phyloP scores from a whole-genome alignment of 257 asterid genomes.

The Anisodus acutangulus region DNA sequence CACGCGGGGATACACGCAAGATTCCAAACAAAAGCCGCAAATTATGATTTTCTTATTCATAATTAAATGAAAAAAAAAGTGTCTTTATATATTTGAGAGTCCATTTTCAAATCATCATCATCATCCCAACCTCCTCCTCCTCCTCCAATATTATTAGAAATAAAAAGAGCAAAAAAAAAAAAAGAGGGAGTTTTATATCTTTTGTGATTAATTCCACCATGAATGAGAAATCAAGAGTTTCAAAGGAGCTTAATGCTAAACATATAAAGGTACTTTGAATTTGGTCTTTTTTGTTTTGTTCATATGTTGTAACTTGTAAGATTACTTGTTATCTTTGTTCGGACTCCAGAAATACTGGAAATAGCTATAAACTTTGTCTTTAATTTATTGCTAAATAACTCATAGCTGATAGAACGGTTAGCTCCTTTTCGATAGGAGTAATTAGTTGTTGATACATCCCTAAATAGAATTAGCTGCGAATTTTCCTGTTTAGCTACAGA shows the following conservation, averaged over 20 bases:
- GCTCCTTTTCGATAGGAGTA: too few relatives aligned
- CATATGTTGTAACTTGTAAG: not conserved
- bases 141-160: too few relatives aligned
- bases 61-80: not conserved
- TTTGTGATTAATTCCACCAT: slow-evolving; percentile 29
- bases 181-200: slow-evolving; percentile 14
- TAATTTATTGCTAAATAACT: not conserved
- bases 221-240: slow-evolving; percentile 48
- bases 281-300: not conserved
- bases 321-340: not conserved
- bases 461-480: not conserved
- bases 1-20: slow-evolving; percentile 28
- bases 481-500: not conserved
- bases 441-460: not conserved
- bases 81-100: not conserved
- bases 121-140: too few relatives aligned
- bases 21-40: slow-evolving; percentile 20
- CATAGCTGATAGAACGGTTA: not conserved
- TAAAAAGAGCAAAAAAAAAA: too few relatives aligned
- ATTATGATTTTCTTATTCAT: not conserved
- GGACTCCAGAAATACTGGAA: too few relatives aligned
- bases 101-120: not conserved
- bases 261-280: slow-evolving; percentile 42
- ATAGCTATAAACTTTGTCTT: too few relatives aligned
- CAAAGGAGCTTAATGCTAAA: slow-evolving; percentile 49